Base-by-base conservation (phyloP, 2,329 filamentous ascomycete species). In the Hawksworthiomyces lignivorus region DNA sequence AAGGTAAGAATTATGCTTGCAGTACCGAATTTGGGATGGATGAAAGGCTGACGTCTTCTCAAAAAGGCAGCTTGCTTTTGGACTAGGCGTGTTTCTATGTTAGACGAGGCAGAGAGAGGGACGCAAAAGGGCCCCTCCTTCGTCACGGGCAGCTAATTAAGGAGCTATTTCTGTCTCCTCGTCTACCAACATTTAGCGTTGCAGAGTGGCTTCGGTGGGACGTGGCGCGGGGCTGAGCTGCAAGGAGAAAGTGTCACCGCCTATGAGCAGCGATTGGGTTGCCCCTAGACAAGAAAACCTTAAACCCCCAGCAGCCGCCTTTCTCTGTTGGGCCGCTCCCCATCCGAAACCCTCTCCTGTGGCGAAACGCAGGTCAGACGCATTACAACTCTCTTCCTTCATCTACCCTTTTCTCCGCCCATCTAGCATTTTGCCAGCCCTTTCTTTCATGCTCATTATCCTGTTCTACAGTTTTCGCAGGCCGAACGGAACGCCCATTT, bases 281-380 rank as follows among this genome's bases (percentile, higher is more conserved):
- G 26, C 28, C 28, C 17, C 18, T 7, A 28, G 32, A 11, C 12
- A 6, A 7, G 27, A 11, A 29, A n/a, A 36, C 2, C 19, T 18
- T 15, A 27, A 30, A 31, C 12, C 9, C 37, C 29, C 37, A 40
- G 21, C 21, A 30, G 28, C 37, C 37, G 29, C 28, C 29, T 26
- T 20, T 22, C 17, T 27, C 18, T 26, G 29, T 38, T 36, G 20
- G 24, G 12, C 24, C 24, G 24, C 24, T 26, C 15, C 20, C 33
- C 27, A 36, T 38, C 37, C 47, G 47, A 49, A 49, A 49, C 47
- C 28, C 29, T 32, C 28, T 27, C 17, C 22, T 30, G 42, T 45
- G 45, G 40, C 47, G 47, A 49, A 49, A 49, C 47, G 32, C 42
- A 47, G 18, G 42, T 41, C 42, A 45, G 42, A 47, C 45, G 41